Evolutionary conservation across 129 eudicot species (phyloP), one percentile per base, ranked within the genome.

Genomic region (Flaveria linearis): DNA sequence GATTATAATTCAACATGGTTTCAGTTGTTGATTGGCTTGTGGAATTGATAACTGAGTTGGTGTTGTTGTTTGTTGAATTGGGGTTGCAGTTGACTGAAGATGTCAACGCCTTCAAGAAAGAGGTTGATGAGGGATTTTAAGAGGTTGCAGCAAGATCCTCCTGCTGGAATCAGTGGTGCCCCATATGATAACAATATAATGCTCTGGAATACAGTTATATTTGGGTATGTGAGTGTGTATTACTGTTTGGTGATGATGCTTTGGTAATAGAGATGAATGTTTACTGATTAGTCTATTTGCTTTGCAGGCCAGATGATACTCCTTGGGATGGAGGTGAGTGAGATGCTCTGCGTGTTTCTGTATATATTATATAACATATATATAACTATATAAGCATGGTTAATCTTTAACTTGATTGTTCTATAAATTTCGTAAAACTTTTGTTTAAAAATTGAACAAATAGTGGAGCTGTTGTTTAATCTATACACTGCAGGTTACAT

Each of bases 91-190:
- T 74, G 81, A 58, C 73, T 28, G 7, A 49, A 77, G 69, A 91
- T 91, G 97, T 91, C 95, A 62, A 91, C 97, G 60, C 90, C 97
- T n/a, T 85, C 97, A 61, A 85, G 90, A 82, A 88, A 91, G 90
- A 81, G 97, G 76, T 79, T 91, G 82, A 91, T 91, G 97, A 86
- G 97, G 77, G 97, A 91, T 81, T 91, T 91, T 76, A 91, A 86
- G 82, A 83, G 97, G 85, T 76, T 91, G 78, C 95, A 88, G 81
- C 95, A 91, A 68, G 95, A 91, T 76, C 97, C n/a, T n/a, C n/a
- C n/a, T n/a, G n/a, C n/a, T n/a, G n/a, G n/a, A n/a, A n/a, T n/a
- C n/a, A n/a, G n/a, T n/a, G n/a, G n/a, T n/a, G n/a, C n/a, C n/a
- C n/a, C n/a, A n/a, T n/a, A n/a, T n/a, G n/a, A n/a, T n/a, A n/a